These are phyloP conservation scores for Filobasidium floriforme DNA, from an alignment of 768 basidiomycete species.

Conservation along the genomic window DNA sequence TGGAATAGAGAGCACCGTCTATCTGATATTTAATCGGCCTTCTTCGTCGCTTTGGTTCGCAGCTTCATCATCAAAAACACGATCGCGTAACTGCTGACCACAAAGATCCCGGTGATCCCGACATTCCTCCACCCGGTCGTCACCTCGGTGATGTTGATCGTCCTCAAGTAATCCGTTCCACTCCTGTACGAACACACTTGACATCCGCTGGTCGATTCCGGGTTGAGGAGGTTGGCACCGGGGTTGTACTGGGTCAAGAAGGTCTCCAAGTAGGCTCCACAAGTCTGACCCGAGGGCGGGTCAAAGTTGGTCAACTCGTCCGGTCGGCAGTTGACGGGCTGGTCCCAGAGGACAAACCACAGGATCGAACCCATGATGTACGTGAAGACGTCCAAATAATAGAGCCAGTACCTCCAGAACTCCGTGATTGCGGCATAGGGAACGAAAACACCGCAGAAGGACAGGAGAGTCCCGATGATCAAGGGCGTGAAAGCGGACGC, in stretches of 20 bases:
- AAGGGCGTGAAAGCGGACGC: conserved; percentile 41
- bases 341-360: conserved; percentile 36
- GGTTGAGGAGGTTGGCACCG: conserved; percentile 21
- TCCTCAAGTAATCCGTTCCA: conserved; percentile 36
- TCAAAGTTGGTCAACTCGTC: conserved; percentile 34
- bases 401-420: conserved; percentile 35
- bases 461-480: conserved; percentile 27
- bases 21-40: conserved; percentile 23
- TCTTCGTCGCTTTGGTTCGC: conserved; percentile 37
- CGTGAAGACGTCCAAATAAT: conserved; percentile 30
- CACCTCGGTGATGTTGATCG: conserved; percentile 29
- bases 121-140: conserved; percentile 30
- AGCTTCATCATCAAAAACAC: conserved; percentile 34
- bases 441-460: conserved; percentile 21
- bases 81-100: conserved; percentile 25
- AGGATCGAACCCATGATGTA: conserved; percentile 32
- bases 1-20: too few species aligned
- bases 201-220: conserved; percentile 28
- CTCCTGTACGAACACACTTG: conserved; percentile 34
- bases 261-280: conserved; percentile 34
- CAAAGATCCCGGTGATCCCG: conserved; percentile 29
- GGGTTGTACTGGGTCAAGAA: conserved; percentile 31
- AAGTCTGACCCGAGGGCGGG: conserved; percentile 39
- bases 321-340: conserved; percentile 34
- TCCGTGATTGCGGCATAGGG: conserved; percentile 17